Base-by-base conservation (phyloP, 768 basidiomycete species). In the Coprinopsis cinerea region DNA sequence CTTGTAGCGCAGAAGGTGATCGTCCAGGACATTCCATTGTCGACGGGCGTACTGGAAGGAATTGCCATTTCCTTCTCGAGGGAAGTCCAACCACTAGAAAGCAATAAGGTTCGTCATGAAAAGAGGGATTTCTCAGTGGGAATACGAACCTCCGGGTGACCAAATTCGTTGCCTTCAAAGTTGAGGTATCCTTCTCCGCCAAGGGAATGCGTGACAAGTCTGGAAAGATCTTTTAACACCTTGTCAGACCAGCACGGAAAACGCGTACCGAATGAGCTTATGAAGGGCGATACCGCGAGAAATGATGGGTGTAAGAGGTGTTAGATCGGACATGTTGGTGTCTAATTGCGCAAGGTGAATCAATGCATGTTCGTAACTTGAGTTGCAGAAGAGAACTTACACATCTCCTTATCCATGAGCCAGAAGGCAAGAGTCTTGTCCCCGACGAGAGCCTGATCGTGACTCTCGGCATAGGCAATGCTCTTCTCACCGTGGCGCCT, bases 321-420 rank as follows among this genome's bases (percentile, higher is more conserved):
- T 73, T 52, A 94, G 32, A 62, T 92, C 88, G 23, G 91, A 94
- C 95, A 98, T 98, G 67, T 94, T 77, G 2, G 92, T 92, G 66
- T 95, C 91, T 92, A 47, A 45, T 11, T 7, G 18, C 18, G n/a
- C 18, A 24, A 28, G 15, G 18, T 45, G n/a, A 32, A 45, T 45
- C n/a, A 18, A 28, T 18, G 7, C 17, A n/a, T 13, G 18, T 11
- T 20, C 37, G 7, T 11, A 7, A 11, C 6, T 20, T 6, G 11
- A 17, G n/a, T 15, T 35, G n/a, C 39, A 48, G 53, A 41, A 46
- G 6, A 2, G 17, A 27, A 73, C 82, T 58, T 75, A 93, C 94
- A 97, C 96, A 99, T 99, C 68, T 98, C 96, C 69, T 95, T 95
- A 68, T 99, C 96, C 96, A 99, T 99, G 51, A 98, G 68, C 96